These are phyloP conservation scores for Endoconidiophora laricicola DNA, from an alignment of 2,329 filamentous ascomycete genomes.

Conservation along the genomic window DNA sequence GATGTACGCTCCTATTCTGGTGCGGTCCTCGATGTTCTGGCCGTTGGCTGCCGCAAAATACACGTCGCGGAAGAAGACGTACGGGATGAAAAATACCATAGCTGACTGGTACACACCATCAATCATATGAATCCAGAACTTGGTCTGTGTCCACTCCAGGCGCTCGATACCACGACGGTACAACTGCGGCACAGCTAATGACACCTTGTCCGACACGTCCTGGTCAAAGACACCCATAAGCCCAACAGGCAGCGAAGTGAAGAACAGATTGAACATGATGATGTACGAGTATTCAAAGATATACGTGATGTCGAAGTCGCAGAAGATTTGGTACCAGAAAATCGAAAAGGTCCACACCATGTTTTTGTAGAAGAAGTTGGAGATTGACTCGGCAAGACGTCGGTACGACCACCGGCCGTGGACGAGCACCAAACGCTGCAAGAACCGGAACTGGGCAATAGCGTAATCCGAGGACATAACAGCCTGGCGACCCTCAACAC, in stretches of 20 bases:
- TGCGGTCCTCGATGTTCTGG: constrained; percentile 58
- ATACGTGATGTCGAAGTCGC: constrained; percentile 91
- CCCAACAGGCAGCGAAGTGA: constrained; percentile 87
- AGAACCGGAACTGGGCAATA: constrained; percentile 82
- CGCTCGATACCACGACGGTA: constrained; percentile 93
- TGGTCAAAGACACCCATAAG: constrained; percentile 95
- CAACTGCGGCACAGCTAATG: constrained; percentile 82
- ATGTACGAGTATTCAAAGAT: constrained; percentile 98
- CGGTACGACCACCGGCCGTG: constrained; percentile 96
- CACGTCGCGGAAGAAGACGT: constrained; percentile 49
- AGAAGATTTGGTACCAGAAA: constrained; percentile 95
- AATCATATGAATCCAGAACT: constrained; percentile 96
- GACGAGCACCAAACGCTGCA: constrained; percentile 70
- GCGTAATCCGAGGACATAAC: constrained; percentile 95
- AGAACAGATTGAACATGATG: constrained; percentile 86
- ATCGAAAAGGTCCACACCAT: constrained; percentile 93
- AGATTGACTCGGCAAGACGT: constrained; percentile 77
- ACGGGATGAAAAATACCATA: constrained; percentile 85
- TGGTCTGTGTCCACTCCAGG: constrained; percentile 85
- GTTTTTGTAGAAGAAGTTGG: constrained; percentile 99
- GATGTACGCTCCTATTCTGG: constrained; percentile 74
- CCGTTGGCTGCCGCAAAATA: constrained; percentile 58
- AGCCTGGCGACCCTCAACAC: constrained; percentile 79
- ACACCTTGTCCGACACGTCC: constrained; percentile 87
- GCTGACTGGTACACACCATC: constrained; percentile 92